These are phyloP conservation scores for Penicillium frequentans DNA, from an alignment of 2,329 filamentous ascomycete genomes.

Conservation along the genomic window DNA sequence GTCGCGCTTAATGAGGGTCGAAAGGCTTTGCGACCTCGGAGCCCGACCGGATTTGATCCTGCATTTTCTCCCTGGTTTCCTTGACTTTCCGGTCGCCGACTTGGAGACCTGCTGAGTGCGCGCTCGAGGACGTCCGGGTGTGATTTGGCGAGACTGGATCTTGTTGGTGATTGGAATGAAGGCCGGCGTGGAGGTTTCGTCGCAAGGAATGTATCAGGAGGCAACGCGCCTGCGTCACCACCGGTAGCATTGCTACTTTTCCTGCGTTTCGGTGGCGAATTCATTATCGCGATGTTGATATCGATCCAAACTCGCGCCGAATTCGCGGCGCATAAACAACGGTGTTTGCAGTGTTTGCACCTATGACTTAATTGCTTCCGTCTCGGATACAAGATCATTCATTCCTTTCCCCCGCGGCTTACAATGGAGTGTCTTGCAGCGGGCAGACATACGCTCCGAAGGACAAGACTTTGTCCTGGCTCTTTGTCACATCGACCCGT, in stretches of 20 bases:
- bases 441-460: conserved; percentile 20
- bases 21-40: conserved; percentile 39
- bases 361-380: conserved; percentile 32
- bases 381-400: background rate
- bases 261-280: conserved; percentile 63
- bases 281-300: conserved; percentile 20
- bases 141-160: conserved; percentile 61
- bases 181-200: conserved; percentile 43
- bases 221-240: conserved; percentile 43
- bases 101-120: conserved; percentile 42
- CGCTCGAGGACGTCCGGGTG: conserved; percentile 60
- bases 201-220: conserved; percentile 25
- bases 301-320: conserved; percentile 6
- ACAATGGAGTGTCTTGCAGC: conserved; percentile 29
- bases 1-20: conserved; percentile 34
- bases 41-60: conserved; percentile 25
- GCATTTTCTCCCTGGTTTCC: conserved; percentile 12
- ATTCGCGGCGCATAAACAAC: conserved; percentile 20
- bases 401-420: conserved; percentile 11
- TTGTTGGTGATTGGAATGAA: conserved; percentile 68
- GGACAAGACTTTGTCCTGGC: background rate
- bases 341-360: conserved; percentile 41
- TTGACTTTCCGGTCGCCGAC: conserved; percentile 24
- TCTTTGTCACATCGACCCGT: background rate
- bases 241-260: conserved; percentile 56